Evolutionary conservation across 306 rosid species (phyloP), one percentile per base, ranked within the genome.

Genomic region (Medicago ruthenica): DNA sequence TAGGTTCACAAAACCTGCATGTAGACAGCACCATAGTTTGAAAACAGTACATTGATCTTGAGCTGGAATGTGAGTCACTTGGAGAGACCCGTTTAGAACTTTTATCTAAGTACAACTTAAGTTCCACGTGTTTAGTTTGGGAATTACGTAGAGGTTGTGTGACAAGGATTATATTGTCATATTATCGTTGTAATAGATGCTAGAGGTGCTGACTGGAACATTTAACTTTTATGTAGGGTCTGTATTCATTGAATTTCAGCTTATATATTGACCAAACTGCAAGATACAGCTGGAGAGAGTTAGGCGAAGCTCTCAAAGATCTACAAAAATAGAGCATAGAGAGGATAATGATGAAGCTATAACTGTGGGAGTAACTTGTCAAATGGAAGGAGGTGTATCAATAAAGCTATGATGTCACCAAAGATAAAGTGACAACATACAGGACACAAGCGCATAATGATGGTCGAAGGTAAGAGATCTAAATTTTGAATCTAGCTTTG

Each of bases 331-430:
- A 36, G 31, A 34, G 55, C 20, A 24, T 21, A 59, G 24, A 40
- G 64, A 58, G 69, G 50, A 47, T 18, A 13, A 45, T 6, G 11
- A 60, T 31, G 42, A 77, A 44, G 51, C 40, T 16, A 67, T 16
- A 20, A 51, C 44, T 57, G 76, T 31, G 63, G 71, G 71, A 62
- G 44, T 70, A 36, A 48, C 64, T 50, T 47, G 76, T 50, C 82
- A 70, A 60, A 10, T 8, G 36, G 55, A 70, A 70, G 55, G 64
- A 61, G 73, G 47, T 4, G 24, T 70, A 27, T 21, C 8, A 31
- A 41, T 16, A 60, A 48, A 79, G 40, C 47, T 62, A 50, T 20
- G 67, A 71, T 39, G 7, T 65, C 37, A 31, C 40, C 41, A 57
- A 6, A 77, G 45, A 45, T 22, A 31, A 3, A 45, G 64, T 21